Percentiles rank a stretch among this genome's conserved stretches.
Evolutionary conservation across 441 rosid genomes (phyloP).

Genomic region (Mallotus japonicus): DNA sequence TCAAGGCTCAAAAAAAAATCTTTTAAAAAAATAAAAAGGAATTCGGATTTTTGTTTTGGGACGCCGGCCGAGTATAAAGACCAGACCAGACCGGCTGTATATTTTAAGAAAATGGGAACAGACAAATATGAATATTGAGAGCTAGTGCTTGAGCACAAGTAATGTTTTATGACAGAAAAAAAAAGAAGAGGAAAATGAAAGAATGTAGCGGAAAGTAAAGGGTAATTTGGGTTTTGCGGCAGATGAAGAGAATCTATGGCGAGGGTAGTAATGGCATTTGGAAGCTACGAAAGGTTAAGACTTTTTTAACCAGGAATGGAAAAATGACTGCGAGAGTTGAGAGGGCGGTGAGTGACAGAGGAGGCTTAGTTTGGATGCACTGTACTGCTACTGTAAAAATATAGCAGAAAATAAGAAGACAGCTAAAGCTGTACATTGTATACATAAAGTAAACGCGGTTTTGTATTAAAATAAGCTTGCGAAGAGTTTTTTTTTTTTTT

Average conservation of each 20-base stretch:
- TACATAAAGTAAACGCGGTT: background rate
- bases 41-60: background rate
- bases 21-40: no score
- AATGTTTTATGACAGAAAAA: background rate
- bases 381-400: no score
- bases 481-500: no score
- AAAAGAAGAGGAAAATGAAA: background rate
- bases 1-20: no score
- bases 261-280: background rate
- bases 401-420: background rate
- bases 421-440: background rate
- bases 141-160: background rate
- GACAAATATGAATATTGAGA: no score
- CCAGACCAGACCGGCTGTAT: conserved; percentile 8
- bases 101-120: no score
- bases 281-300: background rate
- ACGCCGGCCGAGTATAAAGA: conserved; percentile 18
- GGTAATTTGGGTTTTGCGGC: conserved; percentile 13
- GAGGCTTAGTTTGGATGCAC: background rate
- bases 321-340: no score
- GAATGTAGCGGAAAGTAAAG: conserved; percentile 1
- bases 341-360: background rate
- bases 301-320: background rate
- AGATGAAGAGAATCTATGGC: background rate
- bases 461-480: no score